phyloP scores from a whole-genome alignment of 331 rosid species.

The Rosa hybrid region DNA sequence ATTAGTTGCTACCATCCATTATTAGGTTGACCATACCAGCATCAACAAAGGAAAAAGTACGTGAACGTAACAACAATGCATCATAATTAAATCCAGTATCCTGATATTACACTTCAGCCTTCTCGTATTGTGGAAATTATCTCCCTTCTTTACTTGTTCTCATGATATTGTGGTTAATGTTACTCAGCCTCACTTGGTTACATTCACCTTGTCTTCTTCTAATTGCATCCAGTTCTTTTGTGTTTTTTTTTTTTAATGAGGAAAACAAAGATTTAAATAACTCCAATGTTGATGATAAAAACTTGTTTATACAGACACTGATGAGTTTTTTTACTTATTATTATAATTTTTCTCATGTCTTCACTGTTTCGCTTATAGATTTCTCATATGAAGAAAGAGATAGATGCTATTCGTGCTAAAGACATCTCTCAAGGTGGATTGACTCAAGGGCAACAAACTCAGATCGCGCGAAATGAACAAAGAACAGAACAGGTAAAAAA shows the following conservation, averaged over 20 bases:
- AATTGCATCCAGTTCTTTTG: not conserved
- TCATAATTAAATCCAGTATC: not conserved
- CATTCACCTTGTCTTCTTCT: not conserved
- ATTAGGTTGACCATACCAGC: not conserved
- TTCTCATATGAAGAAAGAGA: constrained; percentile 93
- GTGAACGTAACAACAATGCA: not conserved
- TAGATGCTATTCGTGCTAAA: constrained; percentile 89
- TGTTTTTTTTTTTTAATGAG: not conserved
- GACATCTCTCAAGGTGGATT: constrained; percentile 97
- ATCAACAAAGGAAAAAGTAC: not conserved
- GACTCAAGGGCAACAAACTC: constrained; percentile 97
- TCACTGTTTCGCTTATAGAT: constrained; percentile 47
- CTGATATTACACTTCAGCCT: not conserved
- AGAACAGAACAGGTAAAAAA: constrained; percentile 78
- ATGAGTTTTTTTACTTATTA: not conserved
- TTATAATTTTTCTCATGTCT: constrained; percentile 8
- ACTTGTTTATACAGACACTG: not conserved
- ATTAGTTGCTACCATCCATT: not conserved
- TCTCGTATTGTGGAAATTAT: not conserved
- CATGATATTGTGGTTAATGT: not conserved
- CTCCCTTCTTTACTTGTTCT: not conserved
- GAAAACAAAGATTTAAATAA: not conserved
- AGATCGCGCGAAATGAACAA: constrained; percentile 97
- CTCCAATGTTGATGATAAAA: not conserved
- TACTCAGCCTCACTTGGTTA: not conserved